Evolutionary conservation across 2,329 filamentous ascomycete species (phyloP).

Genomic region (Talaromyces amestolkiae): DNA sequence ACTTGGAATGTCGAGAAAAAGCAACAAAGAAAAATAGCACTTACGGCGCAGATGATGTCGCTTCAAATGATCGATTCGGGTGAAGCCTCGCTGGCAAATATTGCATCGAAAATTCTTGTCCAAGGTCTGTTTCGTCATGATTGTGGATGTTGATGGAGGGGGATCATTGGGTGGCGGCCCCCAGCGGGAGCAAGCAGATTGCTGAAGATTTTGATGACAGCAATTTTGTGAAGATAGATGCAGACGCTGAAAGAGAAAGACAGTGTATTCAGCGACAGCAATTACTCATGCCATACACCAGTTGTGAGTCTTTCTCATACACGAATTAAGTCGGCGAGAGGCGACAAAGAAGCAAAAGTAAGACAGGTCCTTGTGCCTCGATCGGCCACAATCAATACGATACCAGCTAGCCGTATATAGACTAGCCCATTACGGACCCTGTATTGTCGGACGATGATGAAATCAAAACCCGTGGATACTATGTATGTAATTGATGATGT

Average conservation of each 20-base stretch:
- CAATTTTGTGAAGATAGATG: background rate
- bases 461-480: background rate
- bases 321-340: background rate
- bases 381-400: background rate
- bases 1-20: conserved; percentile 13
- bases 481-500: background rate
- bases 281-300: background rate
- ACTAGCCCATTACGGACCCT: background rate
- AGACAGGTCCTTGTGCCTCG: background rate
- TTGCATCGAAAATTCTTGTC: conserved; percentile 46
- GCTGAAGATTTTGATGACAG: background rate
- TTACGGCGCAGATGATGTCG: conserved; percentile 48
- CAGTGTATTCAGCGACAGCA: background rate
- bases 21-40: conserved; percentile 21
- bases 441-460: background rate
- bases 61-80: conserved; percentile 50
- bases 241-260: background rate
- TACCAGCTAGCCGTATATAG: background rate
- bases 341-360: background rate
- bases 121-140: conserved; percentile 34
- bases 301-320: background rate
- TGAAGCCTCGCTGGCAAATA: conserved; percentile 47
- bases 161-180: conserved; percentile 14
- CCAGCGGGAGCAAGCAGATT: background rate
- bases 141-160: conserved; percentile 1